Base-by-base conservation (phyloP, 805 yeast species). In the Yamadazyma sp. region DNA sequence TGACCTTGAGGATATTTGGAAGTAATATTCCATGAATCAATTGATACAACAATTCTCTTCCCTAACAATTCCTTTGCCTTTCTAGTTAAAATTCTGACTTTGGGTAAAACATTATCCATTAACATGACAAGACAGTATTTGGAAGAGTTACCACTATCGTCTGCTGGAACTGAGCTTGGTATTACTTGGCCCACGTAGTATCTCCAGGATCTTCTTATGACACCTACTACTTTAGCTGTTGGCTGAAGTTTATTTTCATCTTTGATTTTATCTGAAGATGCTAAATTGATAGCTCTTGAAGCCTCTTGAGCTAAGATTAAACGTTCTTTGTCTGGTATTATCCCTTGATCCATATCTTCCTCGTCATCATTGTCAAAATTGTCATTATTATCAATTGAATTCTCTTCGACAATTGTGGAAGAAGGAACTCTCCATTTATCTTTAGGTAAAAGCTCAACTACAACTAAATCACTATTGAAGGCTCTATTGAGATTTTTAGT, bases 1-100 rank as follows among this genome's bases (percentile, higher is more conserved):
- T 93, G 99, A 7, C 98, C 99, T 51, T 84, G 84, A 4, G 99
- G 98, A 45, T 77, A 79, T 40, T 85, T 81, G 5, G 95, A 84
- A 40, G 76, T 71, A 1, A 80, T 64, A 1, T 95, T 85, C 99
- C 99, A 93, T 7, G 88, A 74, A 55, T 93, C 99, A 27, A 94
- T 81, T 0, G 95, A 86, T 14, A 91, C 80, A 6, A 94, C 95
- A 35, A 93, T 85, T 58, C 98, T 80, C 56, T 89, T 81, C 4
- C 94, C 95, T n/a, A 80, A 60, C 10, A 93, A 71, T 36, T 85
- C 93, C 31, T 71, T 72, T 0, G 95, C 87, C 50, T 89, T 80
- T 56, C 97, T 78, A 0, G 98, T 93, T 42, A 82, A 75, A 36
- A 93, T 88, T 49, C 95, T 69, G 31, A 93, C 75, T 45, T 84